Evolutionary conservation across 208 protist genomes (phyloP), one percentile per base, ranked within the genome.

Genomic region (Porcisia hertigi): DNA sequence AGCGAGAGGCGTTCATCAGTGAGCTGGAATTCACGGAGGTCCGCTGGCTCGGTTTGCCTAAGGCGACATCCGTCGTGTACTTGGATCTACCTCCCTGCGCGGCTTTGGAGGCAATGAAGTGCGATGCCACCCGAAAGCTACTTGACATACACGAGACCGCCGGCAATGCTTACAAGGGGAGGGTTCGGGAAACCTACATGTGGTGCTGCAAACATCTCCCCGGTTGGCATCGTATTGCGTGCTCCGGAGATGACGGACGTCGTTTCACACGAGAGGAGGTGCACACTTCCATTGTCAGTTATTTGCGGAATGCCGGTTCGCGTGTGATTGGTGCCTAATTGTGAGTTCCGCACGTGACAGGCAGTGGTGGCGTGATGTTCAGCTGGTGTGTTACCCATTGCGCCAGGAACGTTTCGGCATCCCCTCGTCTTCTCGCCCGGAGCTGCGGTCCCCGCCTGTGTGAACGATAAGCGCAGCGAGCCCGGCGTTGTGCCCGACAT

Each of bases 91-190:
- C 89, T 3, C 92, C 94, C 11, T 43, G 88, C 12, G 79, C 75
- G 6, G 95, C 95, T 0, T 69, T 95, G 8, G 71, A 72, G 45
- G 93, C 96, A 25, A 92, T 98, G 86, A 77, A 86, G 70, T 49
- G 63, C 7, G 96, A 98, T 78, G 36, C 66, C 9, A 93, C 85
- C 23, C 90, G 96, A 6, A 76, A 72, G 70, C 79, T 80, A 39
- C 86, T 98, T 5, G 96, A 98, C 76, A 97, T 97, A 64, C 93
- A 98, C 79, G 96, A 98, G 75, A 96, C 87, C 5, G 94, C 94
- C 0, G 75, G 88, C 8, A 47, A 54, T 2, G 63, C 79, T 12
- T 97, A 97, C 85, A 98, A 98, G 81, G 80, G 95, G 45, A 78
- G 78, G 49, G 91, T 98, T 45, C 79, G 92, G 23, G 59, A 85